A percentile compares a stretch with the other conserved stretches of the same genome.
Evolutionary conservation across 768 basidiomycete species (phyloP).

Genomic region (Lentinula edodes): DNA sequence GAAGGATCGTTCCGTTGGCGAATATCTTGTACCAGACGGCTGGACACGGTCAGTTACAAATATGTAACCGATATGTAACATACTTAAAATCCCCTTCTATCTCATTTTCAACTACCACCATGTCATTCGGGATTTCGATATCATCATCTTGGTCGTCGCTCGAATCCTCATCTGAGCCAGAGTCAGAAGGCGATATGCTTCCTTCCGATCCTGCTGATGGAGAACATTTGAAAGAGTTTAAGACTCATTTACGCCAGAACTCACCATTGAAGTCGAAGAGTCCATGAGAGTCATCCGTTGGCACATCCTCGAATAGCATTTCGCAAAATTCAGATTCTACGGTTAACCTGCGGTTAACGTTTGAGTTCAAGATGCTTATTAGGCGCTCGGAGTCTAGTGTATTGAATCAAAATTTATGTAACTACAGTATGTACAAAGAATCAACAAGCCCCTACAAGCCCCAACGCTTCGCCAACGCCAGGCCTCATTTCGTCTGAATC

Average conservation of each 20-base stretch:
- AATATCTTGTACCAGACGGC: constrained; percentile 66
- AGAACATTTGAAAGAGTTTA: not conserved
- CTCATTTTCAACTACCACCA: constrained; percentile 22
- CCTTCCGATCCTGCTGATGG: not conserved
- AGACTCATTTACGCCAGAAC: not conserved
- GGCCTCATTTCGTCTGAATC: too few species aligned
- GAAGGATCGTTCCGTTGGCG: constrained; percentile 44
- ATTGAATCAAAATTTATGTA: too few species aligned
- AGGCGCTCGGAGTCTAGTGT: too few species aligned
- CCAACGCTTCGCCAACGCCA: too few species aligned
- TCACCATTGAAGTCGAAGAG: not conserved
- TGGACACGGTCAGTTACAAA: constrained; percentile 19
- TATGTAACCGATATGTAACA: constrained; percentile 9
- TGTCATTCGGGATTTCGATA: not conserved
- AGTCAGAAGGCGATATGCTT: not conserved
- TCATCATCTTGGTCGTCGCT: constrained; percentile 35
- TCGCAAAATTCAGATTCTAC: not conserved
- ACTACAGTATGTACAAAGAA: too few species aligned
- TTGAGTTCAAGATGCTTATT: too few species aligned
- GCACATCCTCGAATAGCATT: not conserved
- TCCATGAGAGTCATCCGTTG: not conserved
- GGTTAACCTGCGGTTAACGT: too few species aligned
- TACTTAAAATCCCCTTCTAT: constrained; percentile 61
- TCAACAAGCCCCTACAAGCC: too few species aligned
- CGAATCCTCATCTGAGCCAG: constrained; percentile 5